Base-by-base conservation (phyloP, 331 rosid genomes). In the Dryas integrifolia region DNA sequence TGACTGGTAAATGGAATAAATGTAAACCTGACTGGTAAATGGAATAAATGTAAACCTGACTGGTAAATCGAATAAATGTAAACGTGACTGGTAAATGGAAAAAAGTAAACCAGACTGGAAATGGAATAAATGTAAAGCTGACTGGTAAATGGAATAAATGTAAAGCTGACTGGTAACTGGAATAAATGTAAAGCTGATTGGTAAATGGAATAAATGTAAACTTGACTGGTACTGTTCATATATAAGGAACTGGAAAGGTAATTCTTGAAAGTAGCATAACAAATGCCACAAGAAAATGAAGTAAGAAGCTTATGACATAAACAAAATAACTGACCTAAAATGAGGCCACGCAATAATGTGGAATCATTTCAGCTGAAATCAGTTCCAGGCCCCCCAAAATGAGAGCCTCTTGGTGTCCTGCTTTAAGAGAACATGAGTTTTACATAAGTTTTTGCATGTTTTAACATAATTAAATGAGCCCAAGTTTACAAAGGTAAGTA, bases 361-460 rank as follows among this genome's bases (percentile, higher is more conserved):
- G 86, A 66, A 83, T 82, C 92, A 86, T 84, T 86, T 88, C 88
- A 86, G 87, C 88, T 85, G 90, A 86, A 82, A 86, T 86, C 88
- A 84, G 82, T 83, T 80, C 87, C 86, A 72, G 92, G 88, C 82
- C 85, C 90, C 81, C 86, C 78, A 83, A 76, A 76, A 83, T 82
- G 88, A 87, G 89, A 87, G 90, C 88, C 88, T 86, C 86, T 84
- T 53, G 82, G 83, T 77, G 74, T 85, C 90, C 93, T 88, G 93
- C 93, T 88, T 87, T 85, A 68, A 85, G 88, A 86, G 86, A 84
- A 88, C 82, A 85, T 68, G 88, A 88, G 85, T 82, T 82, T 77
- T 84, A 76, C 80, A 84, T 88, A 86, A 88, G 93, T 53, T 80
- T 83, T 77, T 80, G 75, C 76, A 79, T 55, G 70, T 76, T 77